A percentile compares a stretch with the other conserved stretches of the same genome.
Evolutionary conservation across 2,329 filamentous ascomycete species (phyloP).

Genomic region (Cladophialophora chaetospira): DNA sequence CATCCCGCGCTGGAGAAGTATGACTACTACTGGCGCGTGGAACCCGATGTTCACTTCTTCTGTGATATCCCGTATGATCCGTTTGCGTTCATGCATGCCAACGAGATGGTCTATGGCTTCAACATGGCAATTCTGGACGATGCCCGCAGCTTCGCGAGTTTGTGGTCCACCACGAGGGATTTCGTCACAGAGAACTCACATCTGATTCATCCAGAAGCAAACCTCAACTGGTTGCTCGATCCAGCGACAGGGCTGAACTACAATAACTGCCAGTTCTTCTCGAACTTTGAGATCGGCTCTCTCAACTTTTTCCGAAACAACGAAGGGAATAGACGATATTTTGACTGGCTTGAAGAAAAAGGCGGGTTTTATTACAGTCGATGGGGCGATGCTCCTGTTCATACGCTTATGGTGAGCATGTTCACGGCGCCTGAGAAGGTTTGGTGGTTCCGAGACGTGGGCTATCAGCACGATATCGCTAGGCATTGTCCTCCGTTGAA

Average conservation of each 20-base stretch:
- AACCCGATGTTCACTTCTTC: conserved; percentile 61
- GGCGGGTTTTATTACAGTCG: conserved; percentile 54
- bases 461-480: conserved; percentile 51
- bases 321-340: conserved; percentile 48
- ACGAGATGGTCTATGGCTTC: conserved; percentile 50
- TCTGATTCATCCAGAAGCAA: conserved; percentile 51
- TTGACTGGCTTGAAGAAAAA: conserved; percentile 52
- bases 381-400: conserved; percentile 53
- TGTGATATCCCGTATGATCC: conserved; percentile 50
- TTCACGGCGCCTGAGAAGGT: conserved; percentile 55
- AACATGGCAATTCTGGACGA: conserved; percentile 55
- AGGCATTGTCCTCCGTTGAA: conserved; percentile 36
- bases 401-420: conserved; percentile 58
- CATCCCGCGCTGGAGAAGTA: conserved; percentile 49
- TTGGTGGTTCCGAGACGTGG: conserved; percentile 55
- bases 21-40: conserved; percentile 63
- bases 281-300: conserved; percentile 57
- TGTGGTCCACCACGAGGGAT: conserved; percentile 50
- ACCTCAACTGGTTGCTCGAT: conserved; percentile 54
- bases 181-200: conserved; percentile 52
- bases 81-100: conserved; percentile 40
- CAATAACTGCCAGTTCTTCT: conserved; percentile 55
- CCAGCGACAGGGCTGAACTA: conserved; percentile 39
- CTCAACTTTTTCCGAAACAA: conserved; percentile 52
- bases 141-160: conserved; percentile 45